A percentile compares a stretch with the other conserved stretches of the same genome.
Conservation (phyloP, 495 filamentous ascomycete species). For the Hypoxylon lenormandii region DNA sequence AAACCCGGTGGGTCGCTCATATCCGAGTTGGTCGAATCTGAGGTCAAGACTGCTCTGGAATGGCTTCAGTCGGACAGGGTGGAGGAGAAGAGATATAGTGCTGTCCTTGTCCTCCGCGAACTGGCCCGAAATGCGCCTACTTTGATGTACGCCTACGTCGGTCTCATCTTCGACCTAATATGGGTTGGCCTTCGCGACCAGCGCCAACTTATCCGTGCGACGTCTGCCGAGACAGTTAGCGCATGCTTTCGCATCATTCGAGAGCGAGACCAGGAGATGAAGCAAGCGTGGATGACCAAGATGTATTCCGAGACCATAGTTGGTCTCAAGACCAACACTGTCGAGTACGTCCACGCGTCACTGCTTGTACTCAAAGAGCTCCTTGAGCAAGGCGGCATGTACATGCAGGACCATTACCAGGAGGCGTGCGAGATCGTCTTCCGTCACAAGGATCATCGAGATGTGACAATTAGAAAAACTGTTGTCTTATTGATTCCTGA, state of each 20-base stretch:
- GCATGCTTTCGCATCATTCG: constrained; percentile 94
- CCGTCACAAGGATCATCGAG: constrained; percentile 89
- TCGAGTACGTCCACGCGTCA: constrained; percentile 90
- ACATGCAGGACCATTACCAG: constrained; percentile 90
- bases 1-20: constrained; percentile 92
- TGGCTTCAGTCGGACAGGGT: constrained; percentile 95
- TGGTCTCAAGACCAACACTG: constrained; percentile 80
- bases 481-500: constrained; percentile 90
- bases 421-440: constrained; percentile 92
- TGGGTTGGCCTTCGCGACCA: constrained; percentile 92
- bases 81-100: constrained; percentile 89
- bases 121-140: constrained; percentile 91
- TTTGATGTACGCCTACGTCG: constrained; percentile 89
- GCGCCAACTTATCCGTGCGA: constrained; percentile 89
- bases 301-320: constrained; percentile 84
- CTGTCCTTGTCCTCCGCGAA: constrained; percentile 88
- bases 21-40: constrained; percentile 94
- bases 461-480: constrained; percentile 84
- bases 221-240: constrained; percentile 87
- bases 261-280: constrained; percentile 84
- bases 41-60: constrained; percentile 93
- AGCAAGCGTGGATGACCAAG: constrained; percentile 84
- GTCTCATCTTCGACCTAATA: constrained; percentile 89
- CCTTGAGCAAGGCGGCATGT: constrained; percentile 94
- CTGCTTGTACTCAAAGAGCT: constrained; percentile 91